These are phyloP conservation scores for Scenedesmus sp. DNA, from an alignment of 163 green algal genomes.

Conservation along the genomic window DNA sequence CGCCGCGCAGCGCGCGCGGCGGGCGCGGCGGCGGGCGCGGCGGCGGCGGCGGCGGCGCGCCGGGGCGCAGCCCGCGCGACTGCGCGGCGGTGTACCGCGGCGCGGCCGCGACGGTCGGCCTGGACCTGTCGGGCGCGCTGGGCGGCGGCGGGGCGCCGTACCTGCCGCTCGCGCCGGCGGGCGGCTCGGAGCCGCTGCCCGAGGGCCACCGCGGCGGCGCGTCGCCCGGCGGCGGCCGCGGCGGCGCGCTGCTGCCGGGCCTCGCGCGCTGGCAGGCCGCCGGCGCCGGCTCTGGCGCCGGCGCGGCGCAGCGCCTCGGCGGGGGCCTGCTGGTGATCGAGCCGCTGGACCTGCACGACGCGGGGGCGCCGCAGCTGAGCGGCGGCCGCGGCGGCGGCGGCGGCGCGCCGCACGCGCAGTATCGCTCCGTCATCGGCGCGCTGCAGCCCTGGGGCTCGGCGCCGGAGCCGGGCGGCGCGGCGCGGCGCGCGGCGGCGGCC, in stretches of 20 bases:
- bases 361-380: background rate
- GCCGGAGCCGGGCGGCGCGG: background rate
- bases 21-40: background rate
- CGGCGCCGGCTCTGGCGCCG: background rate
- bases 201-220: background rate
- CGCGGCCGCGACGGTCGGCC: background rate
- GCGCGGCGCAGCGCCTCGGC: background rate
- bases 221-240: too few relatives aligned
- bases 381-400: background rate
- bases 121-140: slow-evolving; percentile 6
- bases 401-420: background rate
- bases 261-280: background rate
- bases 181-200: slow-evolving; percentile 17
- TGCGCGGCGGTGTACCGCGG: background rate
- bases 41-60: slow-evolving; percentile 11
- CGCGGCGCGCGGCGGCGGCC: background rate
- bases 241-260: too few relatives aligned
- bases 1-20: background rate
- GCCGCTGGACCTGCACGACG: background rate
- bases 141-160: background rate
- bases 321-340: background rate
- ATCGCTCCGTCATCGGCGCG: background rate
- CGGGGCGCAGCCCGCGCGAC: too few relatives aligned
- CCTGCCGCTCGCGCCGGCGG: background rate
- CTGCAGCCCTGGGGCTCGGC: slow-evolving; percentile 23